phyloP scores from a whole-genome alignment of 345 rosid species.

The Corymbia maculata region DNA sequence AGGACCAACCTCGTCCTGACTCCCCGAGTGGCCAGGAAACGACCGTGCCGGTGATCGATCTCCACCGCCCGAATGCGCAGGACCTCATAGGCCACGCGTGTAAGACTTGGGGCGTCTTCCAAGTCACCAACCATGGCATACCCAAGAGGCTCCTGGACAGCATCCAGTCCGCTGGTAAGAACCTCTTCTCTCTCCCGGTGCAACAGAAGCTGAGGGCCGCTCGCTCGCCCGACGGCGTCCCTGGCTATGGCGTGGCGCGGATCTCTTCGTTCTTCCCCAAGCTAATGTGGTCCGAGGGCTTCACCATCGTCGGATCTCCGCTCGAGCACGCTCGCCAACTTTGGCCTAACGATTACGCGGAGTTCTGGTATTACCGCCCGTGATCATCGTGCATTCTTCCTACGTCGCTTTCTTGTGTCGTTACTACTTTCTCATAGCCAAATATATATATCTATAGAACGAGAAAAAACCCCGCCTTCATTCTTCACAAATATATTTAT shows the following conservation, averaged over 20 bases:
- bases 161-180: constrained; percentile 22
- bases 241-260: constrained; percentile 57
- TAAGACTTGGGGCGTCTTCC: constrained; percentile 69
- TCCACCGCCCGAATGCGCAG: constrained; percentile 18
- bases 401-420: neutral
- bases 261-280: constrained; percentile 57
- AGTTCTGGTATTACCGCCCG: constrained; percentile 42
- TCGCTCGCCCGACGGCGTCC: constrained; percentile 33
- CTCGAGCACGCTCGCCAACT: constrained; percentile 48
- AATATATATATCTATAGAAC: neutral
- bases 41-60: constrained; percentile 45
- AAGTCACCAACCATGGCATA: constrained; percentile 61
- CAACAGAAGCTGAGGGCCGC: constrained; percentile 44
- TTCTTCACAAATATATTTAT: neutral
- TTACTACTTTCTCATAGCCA: neutral
- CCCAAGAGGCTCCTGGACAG: constrained; percentile 26
- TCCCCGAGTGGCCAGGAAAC: neutral
- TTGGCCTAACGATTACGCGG: constrained; percentile 52
- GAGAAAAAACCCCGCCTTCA: neutral
- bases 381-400: neutral
- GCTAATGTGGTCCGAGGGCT: constrained; percentile 81
- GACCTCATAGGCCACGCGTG: constrained; percentile 42
- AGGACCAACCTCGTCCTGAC: constrained; percentile 16
- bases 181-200: constrained; percentile 51
- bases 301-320: constrained; percentile 60